Base-by-base conservation (phyloP, 345 rosid species). In the Eutrema yunnanense region DNA sequence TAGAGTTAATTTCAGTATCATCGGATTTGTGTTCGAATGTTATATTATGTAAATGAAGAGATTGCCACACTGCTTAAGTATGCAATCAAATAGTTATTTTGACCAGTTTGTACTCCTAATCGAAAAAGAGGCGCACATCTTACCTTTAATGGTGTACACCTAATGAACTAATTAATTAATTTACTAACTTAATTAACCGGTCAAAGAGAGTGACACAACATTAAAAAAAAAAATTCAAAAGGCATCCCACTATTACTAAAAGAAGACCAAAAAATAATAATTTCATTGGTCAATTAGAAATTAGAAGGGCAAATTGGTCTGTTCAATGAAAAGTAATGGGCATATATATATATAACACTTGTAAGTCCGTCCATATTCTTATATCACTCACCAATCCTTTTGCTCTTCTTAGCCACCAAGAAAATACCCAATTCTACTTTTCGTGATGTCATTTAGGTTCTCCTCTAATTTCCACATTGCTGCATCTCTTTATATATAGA, bases 341-440 rank as follows among this genome's bases (percentile, higher is more conserved):
- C 58, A 16, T 16, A 16, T 22, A 22, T 41, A 46, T 46, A 58
- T 44, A 44, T n/a, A n/a, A n/a, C 58, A 48, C 58, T 64, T 63
- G 41, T 50, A 57, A 30, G 66, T 29, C 66, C 38, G 50, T 48
- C 67, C 54, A 66, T 51, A 66, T 49, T 66, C 38, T 29, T 58
- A 67, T 50, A 9, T 74, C 52, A 22, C 40, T 49, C 62, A 75
- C 79, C 74, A 69, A 63, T 55, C 53, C 51, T 63, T 76, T 76
- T 76, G 75, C 66, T 47, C 71, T 55, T 76, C 75, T 76, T 76
- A 69, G 55, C 79, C 75, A 69, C 71, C 71, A 76, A 76, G 79
- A 76, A 76, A 69, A 62, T 55, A 76, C 33, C 42, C 60, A 63
- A 48, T 69, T 69, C 61, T 55, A 55, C 71, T 68, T 75, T 75